Percentiles rank a stretch among this genome's conserved stretches.
Evolutionary conservation across 2,329 filamentous ascomycete genomes (phyloP).

Genomic region (Thielaviopsis ethacetica): DNA sequence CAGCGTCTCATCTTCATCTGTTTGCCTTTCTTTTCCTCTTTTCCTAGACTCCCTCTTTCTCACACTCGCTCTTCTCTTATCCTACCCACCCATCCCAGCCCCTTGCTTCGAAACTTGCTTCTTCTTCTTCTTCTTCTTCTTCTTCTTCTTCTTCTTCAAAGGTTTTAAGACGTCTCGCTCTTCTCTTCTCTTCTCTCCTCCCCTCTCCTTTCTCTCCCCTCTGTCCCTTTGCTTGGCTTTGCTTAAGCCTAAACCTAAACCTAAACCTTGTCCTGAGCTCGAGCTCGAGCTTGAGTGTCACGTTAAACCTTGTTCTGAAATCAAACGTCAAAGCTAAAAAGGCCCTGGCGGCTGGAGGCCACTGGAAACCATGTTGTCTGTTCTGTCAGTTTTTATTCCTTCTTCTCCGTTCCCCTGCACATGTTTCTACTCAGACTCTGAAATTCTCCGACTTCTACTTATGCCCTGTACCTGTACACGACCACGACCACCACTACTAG

Average conservation of each 20-base stretch:
- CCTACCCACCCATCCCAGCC: no score
- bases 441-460: neutral
- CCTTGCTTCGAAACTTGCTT: neutral
- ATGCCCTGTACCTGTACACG: no score
- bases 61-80: neutral
- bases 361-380: no score
- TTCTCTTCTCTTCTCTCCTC: neutral
- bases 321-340: constrained; percentile 3
- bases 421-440: neutral
- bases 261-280: neutral
- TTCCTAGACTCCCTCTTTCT: neutral
- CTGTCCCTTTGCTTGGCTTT: no score
- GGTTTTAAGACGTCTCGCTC: neutral
- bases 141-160: no score
- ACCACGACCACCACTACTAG: no score
- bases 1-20: no score
- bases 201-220: no score
- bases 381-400: no score
- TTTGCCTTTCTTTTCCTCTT: neutral
- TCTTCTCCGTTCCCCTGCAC: no score
- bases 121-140: no score
- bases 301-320: neutral
- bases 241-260: neutral
- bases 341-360: neutral
- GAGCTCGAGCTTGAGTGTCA: neutral